Evolutionary conservation across 768 basidiomycete genomes (phyloP).

Genomic region (Tephrocybe sp.): DNA sequence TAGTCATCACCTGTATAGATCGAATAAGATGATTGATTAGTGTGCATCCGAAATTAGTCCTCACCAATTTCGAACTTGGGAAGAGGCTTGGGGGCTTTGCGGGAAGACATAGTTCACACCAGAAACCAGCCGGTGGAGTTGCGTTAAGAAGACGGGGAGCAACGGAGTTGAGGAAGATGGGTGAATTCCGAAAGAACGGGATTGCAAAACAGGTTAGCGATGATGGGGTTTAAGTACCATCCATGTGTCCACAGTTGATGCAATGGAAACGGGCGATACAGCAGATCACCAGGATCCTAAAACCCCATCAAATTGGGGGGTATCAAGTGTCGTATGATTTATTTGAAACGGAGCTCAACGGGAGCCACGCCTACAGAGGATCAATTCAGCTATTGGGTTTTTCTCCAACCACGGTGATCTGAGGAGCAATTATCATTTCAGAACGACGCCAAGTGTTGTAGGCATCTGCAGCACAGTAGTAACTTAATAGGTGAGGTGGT

Average conservation of each 20-base stretch:
- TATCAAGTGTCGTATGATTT: slow-evolving; percentile 7
- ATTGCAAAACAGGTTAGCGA: slow-evolving; percentile 17
- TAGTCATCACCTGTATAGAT: slow-evolving; percentile 59
- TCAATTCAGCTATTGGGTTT: too few species aligned
- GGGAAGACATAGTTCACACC: slow-evolving; percentile 48
- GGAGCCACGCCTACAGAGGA: too few species aligned
- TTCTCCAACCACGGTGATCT: too few species aligned
- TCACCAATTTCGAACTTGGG: slow-evolving; percentile 73
- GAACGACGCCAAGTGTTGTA: too few species aligned
- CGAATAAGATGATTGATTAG: background rate
- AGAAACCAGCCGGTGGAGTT: slow-evolving; percentile 47
- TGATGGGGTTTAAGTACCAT: slow-evolving; percentile 18
- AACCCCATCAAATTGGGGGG: slow-evolving; percentile 16
- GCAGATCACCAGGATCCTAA: slow-evolving; percentile 13
- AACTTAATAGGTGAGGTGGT: too few species aligned
- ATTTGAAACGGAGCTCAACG: too few species aligned
- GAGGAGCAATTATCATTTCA: too few species aligned
- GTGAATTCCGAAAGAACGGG: slow-evolving; percentile 27
- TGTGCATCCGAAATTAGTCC: slow-evolving; percentile 8
- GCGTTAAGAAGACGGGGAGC: slow-evolving; percentile 21
- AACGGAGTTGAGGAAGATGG: slow-evolving; percentile 20
- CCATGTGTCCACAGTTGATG: slow-evolving; percentile 11
- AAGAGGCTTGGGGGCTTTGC: slow-evolving; percentile 60
- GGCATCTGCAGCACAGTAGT: too few species aligned
- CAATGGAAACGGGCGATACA: slow-evolving; percentile 15